Evolutionary conservation across 345 rosid genomes (phyloP).

Genomic region (Erysimum cheiranthoides): DNA sequence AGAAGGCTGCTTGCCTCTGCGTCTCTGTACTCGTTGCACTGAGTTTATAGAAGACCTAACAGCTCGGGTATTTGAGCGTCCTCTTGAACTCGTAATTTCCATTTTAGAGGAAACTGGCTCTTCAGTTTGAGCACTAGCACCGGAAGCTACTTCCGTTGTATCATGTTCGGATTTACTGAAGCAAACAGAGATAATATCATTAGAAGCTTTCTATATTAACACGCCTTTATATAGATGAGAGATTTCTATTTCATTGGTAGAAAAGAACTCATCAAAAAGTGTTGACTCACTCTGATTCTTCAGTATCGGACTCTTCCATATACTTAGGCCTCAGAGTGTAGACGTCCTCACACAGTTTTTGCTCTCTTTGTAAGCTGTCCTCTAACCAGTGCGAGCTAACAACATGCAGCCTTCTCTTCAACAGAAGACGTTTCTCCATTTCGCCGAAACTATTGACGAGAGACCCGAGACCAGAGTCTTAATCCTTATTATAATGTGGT

Average conservation of each 20-base stretch:
- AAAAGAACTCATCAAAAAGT: slow-evolving; percentile 5
- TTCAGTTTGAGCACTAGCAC: slow-evolving; percentile 31
- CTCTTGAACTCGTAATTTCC: slow-evolving; percentile 57
- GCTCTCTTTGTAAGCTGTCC: slow-evolving; percentile 61
- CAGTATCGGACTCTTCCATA: slow-evolving; percentile 49
- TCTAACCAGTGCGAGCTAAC: slow-evolving; percentile 82
- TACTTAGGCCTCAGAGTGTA: slow-evolving; percentile 64
- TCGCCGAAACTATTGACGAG: slow-evolving; percentile 53
- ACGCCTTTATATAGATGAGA: neutral
- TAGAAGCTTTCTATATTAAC: slow-evolving; percentile 7
- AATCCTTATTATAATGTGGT: slow-evolving; percentile 9
- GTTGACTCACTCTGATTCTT: slow-evolving; percentile 56
- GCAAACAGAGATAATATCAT: slow-evolving; percentile 28
- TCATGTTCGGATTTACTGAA: slow-evolving; percentile 53
- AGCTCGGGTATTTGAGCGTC: slow-evolving; percentile 55
- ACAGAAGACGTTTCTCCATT: slow-evolving; percentile 54
- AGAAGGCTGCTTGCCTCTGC: slow-evolving; percentile 55
- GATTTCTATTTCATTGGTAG: neutral
- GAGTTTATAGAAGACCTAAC: slow-evolving; percentile 42
- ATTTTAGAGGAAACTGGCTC: slow-evolving; percentile 39
- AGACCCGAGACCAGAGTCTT: slow-evolving; percentile 10
- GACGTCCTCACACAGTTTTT: slow-evolving; percentile 64
- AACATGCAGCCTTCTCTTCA: slow-evolving; percentile 59
- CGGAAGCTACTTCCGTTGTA: slow-evolving; percentile 39
- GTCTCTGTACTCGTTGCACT: slow-evolving; percentile 54